phyloP scores from a whole-genome alignment of 2,329 filamentous ascomycete genomes.

The Pseudocercospora eumusae region DNA sequence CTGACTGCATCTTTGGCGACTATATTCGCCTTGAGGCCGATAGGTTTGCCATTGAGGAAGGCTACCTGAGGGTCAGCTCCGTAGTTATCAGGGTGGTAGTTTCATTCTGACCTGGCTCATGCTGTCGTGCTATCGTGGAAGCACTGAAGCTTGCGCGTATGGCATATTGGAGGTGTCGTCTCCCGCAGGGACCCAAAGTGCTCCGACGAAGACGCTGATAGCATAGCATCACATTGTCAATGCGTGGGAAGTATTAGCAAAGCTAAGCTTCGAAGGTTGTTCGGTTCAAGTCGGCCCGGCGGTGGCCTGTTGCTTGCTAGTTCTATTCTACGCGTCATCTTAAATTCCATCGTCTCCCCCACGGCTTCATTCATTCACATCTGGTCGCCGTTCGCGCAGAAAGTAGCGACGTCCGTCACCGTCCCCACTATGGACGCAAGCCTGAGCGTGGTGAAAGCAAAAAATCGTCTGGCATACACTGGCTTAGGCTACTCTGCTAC shows the following conservation, averaged over 20 bases:
- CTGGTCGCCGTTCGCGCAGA: neutral
- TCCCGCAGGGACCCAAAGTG: slow-evolving; percentile 19
- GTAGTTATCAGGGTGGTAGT: no score
- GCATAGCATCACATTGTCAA: slow-evolving; percentile 29
- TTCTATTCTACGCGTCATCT: neutral
- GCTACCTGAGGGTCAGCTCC: neutral
- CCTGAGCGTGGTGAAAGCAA: neutral
- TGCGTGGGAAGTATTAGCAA: neutral
- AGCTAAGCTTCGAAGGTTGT: neutral
- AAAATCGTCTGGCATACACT: neutral
- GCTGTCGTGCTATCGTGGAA: neutral
- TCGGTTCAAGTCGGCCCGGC: neutral
- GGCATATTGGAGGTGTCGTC: slow-evolving; percentile 13
- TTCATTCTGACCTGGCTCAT: no score
- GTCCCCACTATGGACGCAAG: neutral
- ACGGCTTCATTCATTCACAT: neutral
- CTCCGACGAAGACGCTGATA: slow-evolving; percentile 25
- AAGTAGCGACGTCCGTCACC: neutral
- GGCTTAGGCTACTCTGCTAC: neutral
- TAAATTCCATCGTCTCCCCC: neutral
- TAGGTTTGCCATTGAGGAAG: slow-evolving; percentile 38
- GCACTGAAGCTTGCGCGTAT: slow-evolving; percentile 6
- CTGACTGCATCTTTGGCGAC: slow-evolving; percentile 41
- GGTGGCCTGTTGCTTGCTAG: neutral
- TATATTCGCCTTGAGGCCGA: slow-evolving; percentile 57